Evolutionary conservation across 2,329 filamentous ascomycete genomes (phyloP).

Genomic region (Dactylellina parvicollis): DNA sequence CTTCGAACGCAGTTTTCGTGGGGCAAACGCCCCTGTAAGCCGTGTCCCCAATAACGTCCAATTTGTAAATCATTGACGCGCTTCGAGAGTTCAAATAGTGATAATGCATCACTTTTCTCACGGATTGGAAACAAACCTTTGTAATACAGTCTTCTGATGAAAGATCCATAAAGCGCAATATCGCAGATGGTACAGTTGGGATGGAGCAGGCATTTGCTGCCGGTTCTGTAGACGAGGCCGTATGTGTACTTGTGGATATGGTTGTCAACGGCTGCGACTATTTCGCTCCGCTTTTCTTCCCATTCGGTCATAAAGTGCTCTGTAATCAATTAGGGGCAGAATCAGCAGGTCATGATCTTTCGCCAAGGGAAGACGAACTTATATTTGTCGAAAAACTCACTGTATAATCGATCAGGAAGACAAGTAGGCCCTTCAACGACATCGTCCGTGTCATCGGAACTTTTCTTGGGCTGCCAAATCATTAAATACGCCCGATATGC

Average conservation of each 20-base stretch:
- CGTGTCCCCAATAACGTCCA: slow-evolving; percentile 31
- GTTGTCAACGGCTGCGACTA: slow-evolving; percentile 23
- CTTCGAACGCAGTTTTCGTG: slow-evolving; percentile 13
- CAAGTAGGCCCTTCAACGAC: slow-evolving; percentile 30
- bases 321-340: not conserved
- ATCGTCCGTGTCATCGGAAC: slow-evolving; percentile 15
- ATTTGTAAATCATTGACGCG: slow-evolving; percentile 33
- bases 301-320: slow-evolving; percentile 51
- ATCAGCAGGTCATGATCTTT: not conserved
- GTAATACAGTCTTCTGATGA: slow-evolving; percentile 38
- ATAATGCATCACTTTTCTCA: slow-evolving; percentile 42
- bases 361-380: too few relatives aligned
- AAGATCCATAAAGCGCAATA: slow-evolving; percentile 43
- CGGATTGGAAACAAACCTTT: slow-evolving; percentile 37
- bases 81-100: slow-evolving; percentile 25
- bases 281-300: slow-evolving; percentile 30
- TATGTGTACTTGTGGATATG: slow-evolving; percentile 36
- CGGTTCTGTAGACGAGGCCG: slow-evolving; percentile 37
- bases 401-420: slow-evolving; percentile 36
- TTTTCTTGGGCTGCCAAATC: slow-evolving; percentile 45
- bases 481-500: slow-evolving; percentile 35
- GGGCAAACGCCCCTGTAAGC: not conserved
- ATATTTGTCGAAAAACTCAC: slow-evolving; percentile 24
- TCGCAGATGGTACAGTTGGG: slow-evolving; percentile 39
- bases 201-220: slow-evolving; percentile 1